Base-by-base conservation (phyloP, 225 moss, liverwort and hornwort species). In the Anthoceros angustus region DNA sequence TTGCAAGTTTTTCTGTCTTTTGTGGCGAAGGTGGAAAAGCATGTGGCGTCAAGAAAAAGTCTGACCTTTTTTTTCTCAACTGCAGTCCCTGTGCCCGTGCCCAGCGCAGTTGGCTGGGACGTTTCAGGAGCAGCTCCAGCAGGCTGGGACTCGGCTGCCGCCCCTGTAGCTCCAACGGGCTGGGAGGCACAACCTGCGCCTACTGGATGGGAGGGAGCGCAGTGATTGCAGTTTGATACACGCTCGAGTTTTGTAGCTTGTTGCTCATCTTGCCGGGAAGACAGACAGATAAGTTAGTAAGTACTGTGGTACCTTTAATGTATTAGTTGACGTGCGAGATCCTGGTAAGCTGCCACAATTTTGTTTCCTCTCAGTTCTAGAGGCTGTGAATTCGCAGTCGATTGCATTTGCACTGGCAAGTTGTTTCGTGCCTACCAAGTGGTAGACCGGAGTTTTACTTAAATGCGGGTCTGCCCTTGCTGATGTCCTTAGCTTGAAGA, bases 121-220 rank as follows among this genome's bases (percentile, higher is more conserved):
- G 64, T 62, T 6, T 43, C 73, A 0, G 21, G 62, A 0, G 41
- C 39, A 3, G 43, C 78, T 10, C 66, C 71, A 10, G 74, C 74
- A 5, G 80, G 77, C 6, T 80, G 80, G 80, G 76, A 72, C 0
- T 21, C 74, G 2, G 64, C 73, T 43, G 26, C 77, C 8, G n/a
- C 43, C 0, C 20, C 75, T 40, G 75, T 63, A 0, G 63, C 62
- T 5, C 64, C 81, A 11, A 42, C 75, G 8, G 81, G 75, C 15
- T 81, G 81, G 78, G 81, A 81, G 64, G 49, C 68, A 10, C 25
- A 64, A 5, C 64, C 79, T 1, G 63, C 75, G 0, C 66, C 74
- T 10, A 62, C 40, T 39, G 79, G 79, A 49, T 79, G 75, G 79
- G 79, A 79, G n/a, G 72, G 63, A 64, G 42, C 61, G 4, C 60